Percentiles rank a stretch among this genome's conserved stretches.
These are phyloP conservation scores for Leccinum rimulosum DNA, from an alignment of 768 basidiomycete genomes.

Conservation along the genomic window DNA sequence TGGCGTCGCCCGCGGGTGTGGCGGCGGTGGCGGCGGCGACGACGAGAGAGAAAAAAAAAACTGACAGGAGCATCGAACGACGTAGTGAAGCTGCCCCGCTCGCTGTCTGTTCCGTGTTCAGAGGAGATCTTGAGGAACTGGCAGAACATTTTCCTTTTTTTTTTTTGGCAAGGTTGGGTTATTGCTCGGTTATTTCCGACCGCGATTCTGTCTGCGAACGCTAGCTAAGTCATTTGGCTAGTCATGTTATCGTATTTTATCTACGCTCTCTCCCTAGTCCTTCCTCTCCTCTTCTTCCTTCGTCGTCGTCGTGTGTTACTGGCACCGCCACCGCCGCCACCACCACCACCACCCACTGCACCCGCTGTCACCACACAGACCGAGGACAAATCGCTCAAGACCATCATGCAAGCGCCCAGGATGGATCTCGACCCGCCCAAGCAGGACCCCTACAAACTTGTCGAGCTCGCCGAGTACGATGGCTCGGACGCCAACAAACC, in stretches of 20 bases:
- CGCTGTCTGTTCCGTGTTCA: not conserved
- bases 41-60: not conserved
- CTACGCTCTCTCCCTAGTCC: slow-evolving; percentile 30
- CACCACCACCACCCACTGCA: not conserved
- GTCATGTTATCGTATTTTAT: slow-evolving; percentile 20
- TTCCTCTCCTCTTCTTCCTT: slow-evolving; percentile 32
- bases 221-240: not conserved
- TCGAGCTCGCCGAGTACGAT: slow-evolving; percentile 67
- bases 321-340: not conserved
- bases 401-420: slow-evolving; percentile 70
- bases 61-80: not conserved
- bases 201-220: slow-evolving; percentile 2
- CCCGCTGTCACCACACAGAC: slow-evolving; percentile 13
- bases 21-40: slow-evolving; percentile 7
- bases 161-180: not conserved
- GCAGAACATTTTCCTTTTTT: not conserved
- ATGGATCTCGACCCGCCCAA: slow-evolving; percentile 68
- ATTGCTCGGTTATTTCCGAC: slow-evolving; percentile 15
- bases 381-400: slow-evolving; percentile 40
- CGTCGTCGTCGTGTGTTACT: slow-evolving; percentile 12
- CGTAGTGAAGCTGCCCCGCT: not conserved
- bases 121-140: not conserved
- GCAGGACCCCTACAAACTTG: slow-evolving; percentile 71
- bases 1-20: not conserved
- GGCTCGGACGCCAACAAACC: slow-evolving; percentile 64